Base-by-base conservation (phyloP, 129 eudicot species). In the Flaveria bidentis region DNA sequence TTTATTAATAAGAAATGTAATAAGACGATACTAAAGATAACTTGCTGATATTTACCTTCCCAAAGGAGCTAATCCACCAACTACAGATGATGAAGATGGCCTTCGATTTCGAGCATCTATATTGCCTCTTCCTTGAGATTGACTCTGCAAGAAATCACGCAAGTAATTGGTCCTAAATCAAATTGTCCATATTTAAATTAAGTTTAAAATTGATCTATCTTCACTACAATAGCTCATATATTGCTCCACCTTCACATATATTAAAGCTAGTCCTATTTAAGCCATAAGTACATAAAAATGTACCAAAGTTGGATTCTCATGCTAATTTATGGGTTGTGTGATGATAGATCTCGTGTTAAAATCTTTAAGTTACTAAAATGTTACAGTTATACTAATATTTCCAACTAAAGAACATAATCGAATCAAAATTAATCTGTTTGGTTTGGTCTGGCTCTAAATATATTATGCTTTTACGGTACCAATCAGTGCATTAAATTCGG, bases 11-110 rank as follows among this genome's bases (percentile, higher is more conserved):
- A 75, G 33, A 12, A 7, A n/a, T 9, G 22, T 22, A 68, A 70
- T 28, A 36, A 30, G 36, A 26, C 28, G 14, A 75, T 52, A 80
- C 64, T 18, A 46, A 71, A 64, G 6, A n/a, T 23, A 62, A 12
- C 1, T 7, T 26, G 8, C 64, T 64, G 44, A 56, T 6, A 61
- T 58, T 72, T 30, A 94, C 99, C 99, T 94, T 88, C 96, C 96
- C 14, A 94, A 49, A 47, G 97, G 98, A 83, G 98, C 92, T 81
- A 93, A 81, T 71, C 98, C 98, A 52, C 96, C 96, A 50, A 90
- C 91, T 68, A 93, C 91, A 72, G 98, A 87, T 44, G 98, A 85
- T n/a, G 98, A 80, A 68, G 98, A 83, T 55, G 93, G 91, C 80
- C 96, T 91, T 68, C 97, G 82, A 62, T 84, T 87, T 15, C 95